Evolutionary conservation across 306 rosid species (phyloP), one percentile per base, ranked within the genome.

Genomic region (Oemleria cerasiformis): DNA sequence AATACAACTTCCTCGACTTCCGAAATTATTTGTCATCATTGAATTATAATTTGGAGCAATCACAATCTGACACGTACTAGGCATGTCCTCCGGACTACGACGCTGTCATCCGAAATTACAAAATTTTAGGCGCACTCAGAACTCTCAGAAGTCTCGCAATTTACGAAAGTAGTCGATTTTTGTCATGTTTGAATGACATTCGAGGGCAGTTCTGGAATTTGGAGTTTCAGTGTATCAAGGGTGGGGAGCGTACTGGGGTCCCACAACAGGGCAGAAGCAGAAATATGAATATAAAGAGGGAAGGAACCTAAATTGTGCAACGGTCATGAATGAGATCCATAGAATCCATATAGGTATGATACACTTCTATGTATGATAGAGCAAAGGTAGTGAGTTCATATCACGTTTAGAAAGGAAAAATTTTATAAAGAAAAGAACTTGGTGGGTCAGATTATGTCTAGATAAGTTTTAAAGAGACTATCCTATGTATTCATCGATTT

Each of bases 91-190:
- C 14, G 13, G n/a, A 23, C 21, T 69, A 19, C 55, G 10, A 17
- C 55, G 15, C 16, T 15, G 44, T 55, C 47, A 58, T 19, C 51
- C 13, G 12, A 16, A 2, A 49, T 50, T 4, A 63, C 77, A 73
- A 53, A 40, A 21, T 68, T 53, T 21, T 43, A 63, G 19, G 9
- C 4, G 10, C 64, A 41, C 54, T 63, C 70, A 63, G 50, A 63
- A 49, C 5, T 56, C 16, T 10, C 15, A 12, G 7, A 56, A 21
- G 6, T 20, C 23, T 59, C 1, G 39, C 39, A 61, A 61, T 48
- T 71, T 72, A 72, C 69, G 48, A 20, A 61, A 72, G 48, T 61
- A 44, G 68, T 40, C 13, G 8, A 20, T 7, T 47, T 47, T 34
- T 5, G 16, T 48, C 6, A 13, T 9, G 8, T 12, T 11, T 15